These are phyloP conservation scores for Cladosporium velox DNA, from an alignment of 2,329 filamentous ascomycete genomes.

Conservation along the genomic window DNA sequence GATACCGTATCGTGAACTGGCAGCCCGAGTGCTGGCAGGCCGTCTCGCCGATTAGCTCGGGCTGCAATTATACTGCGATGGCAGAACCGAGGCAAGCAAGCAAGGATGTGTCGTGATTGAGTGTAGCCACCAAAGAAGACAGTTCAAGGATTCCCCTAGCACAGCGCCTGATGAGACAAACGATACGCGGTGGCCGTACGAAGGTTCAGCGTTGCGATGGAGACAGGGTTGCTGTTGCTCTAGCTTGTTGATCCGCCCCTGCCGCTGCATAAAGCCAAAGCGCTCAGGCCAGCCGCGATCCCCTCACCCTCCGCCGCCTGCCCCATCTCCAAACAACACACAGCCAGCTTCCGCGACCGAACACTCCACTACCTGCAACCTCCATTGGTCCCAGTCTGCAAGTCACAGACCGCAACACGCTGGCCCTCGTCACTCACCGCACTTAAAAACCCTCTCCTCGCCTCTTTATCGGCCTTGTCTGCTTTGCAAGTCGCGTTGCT, in stretches of 20 bases:
- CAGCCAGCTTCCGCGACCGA: slow-evolving; percentile 3
- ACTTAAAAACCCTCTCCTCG: slow-evolving; percentile 4
- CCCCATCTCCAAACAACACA: slow-evolving; percentile 1
- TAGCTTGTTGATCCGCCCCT: slow-evolving; percentile 8
- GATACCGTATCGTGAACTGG: neutral
- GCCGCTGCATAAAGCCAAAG: slow-evolving; percentile 7
- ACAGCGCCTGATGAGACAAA: neutral
- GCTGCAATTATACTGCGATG: neutral
- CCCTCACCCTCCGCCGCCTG: slow-evolving; percentile 1
- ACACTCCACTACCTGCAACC: slow-evolving; percentile 15
- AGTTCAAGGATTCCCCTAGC: neutral
- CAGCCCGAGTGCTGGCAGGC: neutral
- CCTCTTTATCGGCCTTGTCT: slow-evolving; percentile 11
- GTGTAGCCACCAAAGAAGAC: neutral
- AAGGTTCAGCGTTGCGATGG: slow-evolving; percentile 7
- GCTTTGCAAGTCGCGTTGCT: slow-evolving; percentile 23
- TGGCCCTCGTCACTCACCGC: neutral
- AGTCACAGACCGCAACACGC: slow-evolving; percentile 9
- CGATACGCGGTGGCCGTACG: neutral
- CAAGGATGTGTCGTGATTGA: neutral
- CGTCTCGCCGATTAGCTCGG: neutral
- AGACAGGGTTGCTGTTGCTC: neutral
- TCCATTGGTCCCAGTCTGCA: slow-evolving; percentile 7
- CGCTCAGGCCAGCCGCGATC: slow-evolving; percentile 6
- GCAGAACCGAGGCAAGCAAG: neutral